These are phyloP conservation scores for Fraxinus latifolia DNA, from an alignment of 305 asterid species.

Conservation along the genomic window DNA sequence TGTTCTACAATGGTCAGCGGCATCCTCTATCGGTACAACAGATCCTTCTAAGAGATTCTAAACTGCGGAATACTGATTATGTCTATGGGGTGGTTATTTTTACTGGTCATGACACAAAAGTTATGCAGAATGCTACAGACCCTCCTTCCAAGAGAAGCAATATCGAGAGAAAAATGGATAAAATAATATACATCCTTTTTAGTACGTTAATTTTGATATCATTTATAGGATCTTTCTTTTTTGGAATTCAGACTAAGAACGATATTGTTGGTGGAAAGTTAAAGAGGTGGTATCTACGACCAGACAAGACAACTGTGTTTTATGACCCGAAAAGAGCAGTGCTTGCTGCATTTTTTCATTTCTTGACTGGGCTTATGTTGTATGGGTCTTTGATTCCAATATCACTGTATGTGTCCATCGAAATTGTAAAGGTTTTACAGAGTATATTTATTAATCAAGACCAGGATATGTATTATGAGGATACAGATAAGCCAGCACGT, in stretches of 20 bases:
- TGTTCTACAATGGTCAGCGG: conserved; percentile 45
- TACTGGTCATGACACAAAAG: conserved; percentile 94
- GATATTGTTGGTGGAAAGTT: conserved; percentile 50
- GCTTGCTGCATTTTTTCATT: conserved; percentile 72
- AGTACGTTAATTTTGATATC: conserved; percentile 65
- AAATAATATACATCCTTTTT: conserved; percentile 74
- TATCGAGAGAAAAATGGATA: conserved; percentile 90
- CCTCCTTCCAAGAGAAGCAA: conserved; percentile 97
- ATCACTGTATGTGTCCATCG: conserved; percentile 86
- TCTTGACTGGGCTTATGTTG: conserved; percentile 89
- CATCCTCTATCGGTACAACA: conserved; percentile 78
- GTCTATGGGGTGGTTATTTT: conserved; percentile 77
- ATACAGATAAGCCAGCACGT: conserved; percentile 78
- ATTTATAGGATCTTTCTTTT: conserved; percentile 74
- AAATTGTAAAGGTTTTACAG: conserved; percentile 85
- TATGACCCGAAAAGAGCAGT: conserved; percentile 59
- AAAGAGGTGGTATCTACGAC: conserved; percentile 91
- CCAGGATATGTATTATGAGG: conserved; percentile 78
- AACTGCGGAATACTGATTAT: conserved; percentile 71
- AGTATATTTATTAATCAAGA: conserved; percentile 82
- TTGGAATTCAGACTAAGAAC: conserved; percentile 58
- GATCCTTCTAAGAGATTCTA: conserved; percentile 81
- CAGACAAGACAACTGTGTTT: conserved; percentile 49
- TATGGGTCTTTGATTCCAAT: conserved; percentile 91
- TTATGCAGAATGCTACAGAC: conserved; percentile 84